Base-by-base conservation (phyloP, 495 filamentous ascomycete genomes). In the Halenospora varia region DNA sequence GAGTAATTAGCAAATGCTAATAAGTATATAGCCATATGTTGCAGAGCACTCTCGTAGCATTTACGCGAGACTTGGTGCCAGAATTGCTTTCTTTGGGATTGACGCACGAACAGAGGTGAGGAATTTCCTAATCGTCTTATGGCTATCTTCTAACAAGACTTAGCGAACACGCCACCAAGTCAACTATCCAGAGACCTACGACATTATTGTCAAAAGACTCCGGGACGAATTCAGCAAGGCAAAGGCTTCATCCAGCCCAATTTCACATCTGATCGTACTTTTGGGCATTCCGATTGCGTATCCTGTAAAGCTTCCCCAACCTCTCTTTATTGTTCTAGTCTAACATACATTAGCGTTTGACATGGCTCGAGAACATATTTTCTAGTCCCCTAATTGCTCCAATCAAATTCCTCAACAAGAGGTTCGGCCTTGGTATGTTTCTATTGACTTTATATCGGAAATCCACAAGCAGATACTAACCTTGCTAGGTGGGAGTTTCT, bases 261-360 rank as follows among this genome's bases (percentile, higher is more conserved):
- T 92, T 66, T 88, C 85, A 70, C 93, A 97, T 62, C 71, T 97
- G 42, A 79, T 97, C 41, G 75, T 97, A 3, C 77, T 97, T 2
- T 75, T 97, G 46, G 93, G 93, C 51, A 90, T 97, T 24, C 93
- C 93, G 1, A 96, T 97, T 61, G 92, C 92, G 4, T 97, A 96
- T 67, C 93, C 93, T 4, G 77, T 81, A 70, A 65, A 74, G 62
- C 3, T 51, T 2, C 19, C 0, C 25, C 2, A 25, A 4, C 19
- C 44, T 1, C 25, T 15, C 13, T 23, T 19, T n/a, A n/a, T 29
- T 41, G 11, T 2, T 11, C 4, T 20, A 23, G 19, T 10, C 11
- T 41, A 20, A 39, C 11, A 19, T 17, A 13, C 0, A n/a, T 10
- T 56, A 81, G 76, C 89, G 93, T 53, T 79, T 97, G 42, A 90